Percentiles rank a stretch among this genome's conserved stretches.
phyloP scores from a whole-genome alignment of 805 yeast genomes.

The Millerago galiae region DNA sequence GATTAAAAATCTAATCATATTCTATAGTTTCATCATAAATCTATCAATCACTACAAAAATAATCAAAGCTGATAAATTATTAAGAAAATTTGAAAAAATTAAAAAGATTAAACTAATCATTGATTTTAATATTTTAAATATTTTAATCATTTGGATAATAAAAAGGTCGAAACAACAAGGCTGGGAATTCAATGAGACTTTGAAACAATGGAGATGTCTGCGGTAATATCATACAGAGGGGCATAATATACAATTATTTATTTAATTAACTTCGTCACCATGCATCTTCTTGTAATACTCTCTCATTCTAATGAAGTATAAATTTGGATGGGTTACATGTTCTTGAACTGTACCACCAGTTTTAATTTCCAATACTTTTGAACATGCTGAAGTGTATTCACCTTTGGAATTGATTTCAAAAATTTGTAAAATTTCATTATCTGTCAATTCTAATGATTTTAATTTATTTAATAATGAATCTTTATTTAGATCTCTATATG shows the following conservation, averaged over 20 bases:
- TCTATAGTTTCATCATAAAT: background rate
- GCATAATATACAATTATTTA: too few relatives aligned
- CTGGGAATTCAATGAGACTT: too few relatives aligned
- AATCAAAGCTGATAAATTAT: background rate
- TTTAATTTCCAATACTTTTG: slow-evolving; percentile 77
- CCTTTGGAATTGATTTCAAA: slow-evolving; percentile 61
- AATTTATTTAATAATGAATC: slow-evolving; percentile 56
- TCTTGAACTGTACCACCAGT: slow-evolving; percentile 39
- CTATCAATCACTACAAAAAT: background rate
- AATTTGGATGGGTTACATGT: slow-evolving; percentile 71
- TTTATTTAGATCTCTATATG: slow-evolving; percentile 70
- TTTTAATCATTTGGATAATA: slow-evolving; percentile 1
- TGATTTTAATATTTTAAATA: background rate
- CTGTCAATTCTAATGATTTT: slow-evolving; percentile 57
- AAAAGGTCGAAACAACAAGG: background rate
- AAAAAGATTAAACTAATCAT: background rate
- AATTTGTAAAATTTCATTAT: slow-evolving; percentile 52
- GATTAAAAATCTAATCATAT: background rate
- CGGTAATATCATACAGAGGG: too few relatives aligned
- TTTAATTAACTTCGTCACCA: background rate
- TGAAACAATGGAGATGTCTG: too few relatives aligned
- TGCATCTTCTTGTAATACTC: slow-evolving; percentile 38
- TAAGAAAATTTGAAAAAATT: background rate
- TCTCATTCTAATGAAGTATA: slow-evolving; percentile 74
- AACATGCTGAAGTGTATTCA: slow-evolving; percentile 81